Conservation (phyloP, 148 eudicot species). For the Rhododendron ferrugineum region DNA sequence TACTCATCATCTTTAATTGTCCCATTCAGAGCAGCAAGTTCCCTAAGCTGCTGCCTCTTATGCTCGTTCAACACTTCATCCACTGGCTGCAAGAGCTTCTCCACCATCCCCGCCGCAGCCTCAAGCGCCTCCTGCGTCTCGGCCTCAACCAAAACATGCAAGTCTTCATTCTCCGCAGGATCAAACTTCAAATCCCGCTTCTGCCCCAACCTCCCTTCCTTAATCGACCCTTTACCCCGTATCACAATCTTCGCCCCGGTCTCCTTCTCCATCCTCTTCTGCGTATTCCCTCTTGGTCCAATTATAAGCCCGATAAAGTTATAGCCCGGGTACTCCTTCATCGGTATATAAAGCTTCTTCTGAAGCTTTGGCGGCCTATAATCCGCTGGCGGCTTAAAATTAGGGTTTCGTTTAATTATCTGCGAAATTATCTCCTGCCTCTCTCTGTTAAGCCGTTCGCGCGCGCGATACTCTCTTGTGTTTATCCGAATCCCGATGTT, state of each 20-base stretch:
- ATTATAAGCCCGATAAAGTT: slow-evolving; percentile 27
- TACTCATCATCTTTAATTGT: slow-evolving; percentile 81
- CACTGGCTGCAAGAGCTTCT: slow-evolving; percentile 83
- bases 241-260: slow-evolving; percentile 92
- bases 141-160: slow-evolving; percentile 88
- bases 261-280: slow-evolving; percentile 71
- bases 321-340: slow-evolving; percentile 30
- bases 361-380: slow-evolving; percentile 29
- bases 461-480: slow-evolving; percentile 23
- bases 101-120: slow-evolving; percentile 86
- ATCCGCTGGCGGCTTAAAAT: slow-evolving; percentile 24
- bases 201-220: slow-evolving; percentile 74
- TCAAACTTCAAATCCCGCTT: slow-evolving; percentile 73
- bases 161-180: slow-evolving; percentile 80
- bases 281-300: slow-evolving; percentile 30
- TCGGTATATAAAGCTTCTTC: slow-evolving; percentile 27
- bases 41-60: slow-evolving; percentile 82
- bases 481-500: slow-evolving; percentile 22
- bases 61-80: slow-evolving; percentile 86
- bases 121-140: slow-evolving; percentile 78
- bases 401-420: slow-evolving; percentile 24
- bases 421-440: slow-evolving; percentile 28
- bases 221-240: slow-evolving; percentile 84
- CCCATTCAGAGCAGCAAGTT: slow-evolving; percentile 85
- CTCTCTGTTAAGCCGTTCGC: slow-evolving; percentile 27